A percentile compares a stretch with the other conserved stretches of the same genome.
phyloP scores from a whole-genome alignment of 352 stramenopile species.

The Blastocystis sp. region DNA sequence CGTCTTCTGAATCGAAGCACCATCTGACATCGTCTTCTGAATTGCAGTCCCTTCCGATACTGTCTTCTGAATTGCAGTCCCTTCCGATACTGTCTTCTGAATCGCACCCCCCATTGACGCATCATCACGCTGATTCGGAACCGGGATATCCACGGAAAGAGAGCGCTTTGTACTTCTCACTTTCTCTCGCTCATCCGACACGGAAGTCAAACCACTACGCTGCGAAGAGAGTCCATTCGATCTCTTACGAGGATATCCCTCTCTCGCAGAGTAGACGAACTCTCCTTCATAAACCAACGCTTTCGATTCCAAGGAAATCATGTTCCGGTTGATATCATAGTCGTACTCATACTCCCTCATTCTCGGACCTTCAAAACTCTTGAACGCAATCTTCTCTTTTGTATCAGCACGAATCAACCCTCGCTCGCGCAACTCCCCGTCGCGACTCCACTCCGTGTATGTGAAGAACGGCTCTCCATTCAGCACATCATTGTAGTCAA shows the following conservation, averaged over 20 bases:
- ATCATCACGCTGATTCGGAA: too few relatives aligned
- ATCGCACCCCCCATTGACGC: too few relatives aligned
- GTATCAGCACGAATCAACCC: neutral
- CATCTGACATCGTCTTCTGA: too few relatives aligned
- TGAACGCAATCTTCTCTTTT: neutral
- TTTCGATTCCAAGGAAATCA: neutral
- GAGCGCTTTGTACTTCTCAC: too few relatives aligned
- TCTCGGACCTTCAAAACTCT: neutral
- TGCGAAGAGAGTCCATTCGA: too few relatives aligned
- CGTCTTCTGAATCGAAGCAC: too few relatives aligned
- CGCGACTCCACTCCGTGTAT: neutral
- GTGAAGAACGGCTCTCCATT: neutral
- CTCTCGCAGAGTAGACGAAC: neutral
- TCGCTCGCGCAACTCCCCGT: neutral
- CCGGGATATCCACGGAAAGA: too few relatives aligned
- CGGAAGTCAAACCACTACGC: too few relatives aligned
- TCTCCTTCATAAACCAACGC: neutral
- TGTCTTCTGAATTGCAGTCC: conserved; percentile 4
- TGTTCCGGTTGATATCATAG: neutral
- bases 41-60: too few relatives aligned
- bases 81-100: neutral
- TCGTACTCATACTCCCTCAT: conserved; percentile 20
- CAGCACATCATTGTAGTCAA: neutral
- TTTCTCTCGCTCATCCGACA: too few relatives aligned
- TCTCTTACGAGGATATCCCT: neutral